These are phyloP conservation scores for Verticillium nonalfalfae DNA, from an alignment of 2,329 filamentous ascomycete species.

Conservation along the genomic window DNA sequence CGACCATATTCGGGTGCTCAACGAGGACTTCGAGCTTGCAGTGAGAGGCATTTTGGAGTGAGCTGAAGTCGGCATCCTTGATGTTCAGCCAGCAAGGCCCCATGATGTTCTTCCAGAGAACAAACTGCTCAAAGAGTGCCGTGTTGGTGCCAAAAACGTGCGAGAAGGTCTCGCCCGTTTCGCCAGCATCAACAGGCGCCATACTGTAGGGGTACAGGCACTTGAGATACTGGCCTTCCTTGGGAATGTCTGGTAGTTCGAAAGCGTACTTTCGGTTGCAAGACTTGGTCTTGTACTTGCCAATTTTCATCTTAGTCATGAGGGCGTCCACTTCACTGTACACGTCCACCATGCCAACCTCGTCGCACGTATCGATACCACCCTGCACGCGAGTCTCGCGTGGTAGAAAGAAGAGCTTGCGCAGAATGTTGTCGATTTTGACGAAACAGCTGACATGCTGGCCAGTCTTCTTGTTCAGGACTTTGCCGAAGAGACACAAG, in stretches of 20 bases:
- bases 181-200: slow-evolving; percentile 59
- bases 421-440: slow-evolving; percentile 89
- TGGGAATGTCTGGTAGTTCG: slow-evolving; percentile 79
- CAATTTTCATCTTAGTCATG: slow-evolving; percentile 81
- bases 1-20: slow-evolving; percentile 69
- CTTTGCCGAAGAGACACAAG: slow-evolving; percentile 92
- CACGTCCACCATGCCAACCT: slow-evolving; percentile 81
- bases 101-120: slow-evolving; percentile 98
- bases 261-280: slow-evolving; percentile 93
- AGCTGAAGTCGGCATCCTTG: slow-evolving; percentile 73
- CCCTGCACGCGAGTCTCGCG: slow-evolving; percentile 53
- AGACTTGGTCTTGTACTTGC: slow-evolving; percentile 88
- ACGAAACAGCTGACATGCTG: slow-evolving; percentile 87
- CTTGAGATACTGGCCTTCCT: slow-evolving; percentile 87
- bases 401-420: slow-evolving; percentile 90
- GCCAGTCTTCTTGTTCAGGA: slow-evolving; percentile 77
- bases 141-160: slow-evolving; percentile 93
- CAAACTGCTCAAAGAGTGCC: slow-evolving; percentile 93
- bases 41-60: slow-evolving; percentile 89
- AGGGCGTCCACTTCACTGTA: slow-evolving; percentile 82
- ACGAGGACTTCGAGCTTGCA: slow-evolving; percentile 91
- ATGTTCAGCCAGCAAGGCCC: slow-evolving; percentile 97
- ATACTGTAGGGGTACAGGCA: slow-evolving; percentile 90
- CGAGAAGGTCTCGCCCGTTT: slow-evolving; percentile 82
- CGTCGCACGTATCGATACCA: slow-evolving; percentile 66